Conservation (phyloP, 2,329 filamentous ascomycete species). For the Fusarium anguioides region DNA sequence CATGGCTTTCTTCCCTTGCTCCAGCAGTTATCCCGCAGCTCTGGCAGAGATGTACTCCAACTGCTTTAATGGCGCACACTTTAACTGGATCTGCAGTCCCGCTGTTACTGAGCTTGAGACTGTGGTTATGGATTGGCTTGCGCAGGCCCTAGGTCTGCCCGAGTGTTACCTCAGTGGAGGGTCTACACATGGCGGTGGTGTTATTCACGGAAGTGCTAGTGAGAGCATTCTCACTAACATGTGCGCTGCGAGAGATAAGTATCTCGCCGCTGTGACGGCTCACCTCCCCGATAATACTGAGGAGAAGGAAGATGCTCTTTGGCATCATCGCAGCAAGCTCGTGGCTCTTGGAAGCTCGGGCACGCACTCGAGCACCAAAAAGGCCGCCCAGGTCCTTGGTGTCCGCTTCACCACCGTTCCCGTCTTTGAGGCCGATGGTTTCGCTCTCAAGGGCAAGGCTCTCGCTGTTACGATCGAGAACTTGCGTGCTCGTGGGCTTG, state of each 20-base stretch:
- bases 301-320: constrained; percentile 76
- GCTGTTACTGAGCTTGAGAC: constrained; percentile 95
- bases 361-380: constrained; percentile 85
- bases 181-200: constrained; percentile 80
- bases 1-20: constrained; percentile 94
- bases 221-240: constrained; percentile 89
- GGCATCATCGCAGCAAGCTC: constrained; percentile 64
- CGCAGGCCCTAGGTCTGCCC: constrained; percentile 78
- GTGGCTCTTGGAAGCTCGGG: constrained; percentile 85
- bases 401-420: constrained; percentile 81
- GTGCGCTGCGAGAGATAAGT: constrained; percentile 86
- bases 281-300: constrained; percentile 61
- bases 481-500: constrained; percentile 74
- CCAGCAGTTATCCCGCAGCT: constrained; percentile 83
- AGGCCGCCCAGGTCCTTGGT: constrained; percentile 86
- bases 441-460: constrained; percentile 74
- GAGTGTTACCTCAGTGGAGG: constrained; percentile 78
- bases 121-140: constrained; percentile 91
- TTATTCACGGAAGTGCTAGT: constrained; percentile 92
- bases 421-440: constrained; percentile 70
- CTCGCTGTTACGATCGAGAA: constrained; percentile 72
- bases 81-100: constrained; percentile 97
- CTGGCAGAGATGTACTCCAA: constrained; percentile 93
- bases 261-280: constrained; percentile 70
- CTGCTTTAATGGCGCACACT: constrained; percentile 88